Evolutionary conservation across 2,329 filamentous ascomycete genomes (phyloP).

Genomic region (Acarospora socialis): DNA sequence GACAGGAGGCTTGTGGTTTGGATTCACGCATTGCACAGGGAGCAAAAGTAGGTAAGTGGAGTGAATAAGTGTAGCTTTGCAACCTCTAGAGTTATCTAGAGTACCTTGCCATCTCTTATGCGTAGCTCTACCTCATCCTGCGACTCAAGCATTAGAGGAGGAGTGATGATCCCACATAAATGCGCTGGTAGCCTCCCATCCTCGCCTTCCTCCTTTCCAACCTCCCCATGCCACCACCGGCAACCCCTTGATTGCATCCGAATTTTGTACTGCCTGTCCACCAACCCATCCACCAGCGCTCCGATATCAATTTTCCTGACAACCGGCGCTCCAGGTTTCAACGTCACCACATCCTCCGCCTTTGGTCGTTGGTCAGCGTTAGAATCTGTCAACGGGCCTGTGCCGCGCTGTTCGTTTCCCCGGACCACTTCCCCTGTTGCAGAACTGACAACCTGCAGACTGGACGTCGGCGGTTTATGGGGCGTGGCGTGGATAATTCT

Average conservation of each 20-base stretch:
- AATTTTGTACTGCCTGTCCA: constrained; percentile 6
- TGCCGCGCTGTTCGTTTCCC: constrained; percentile 3
- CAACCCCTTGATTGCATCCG: constrained; percentile 4
- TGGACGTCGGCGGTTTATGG: constrained; percentile 3
- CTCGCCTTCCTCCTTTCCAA: constrained; percentile 8
- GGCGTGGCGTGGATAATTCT: constrained; percentile 9
- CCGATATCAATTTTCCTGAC: constrained; percentile 4
- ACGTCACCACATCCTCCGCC: constrained; percentile 5
- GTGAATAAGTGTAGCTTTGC: too few species aligned
- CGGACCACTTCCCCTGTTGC: constrained; percentile 5
- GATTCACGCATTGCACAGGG: too few species aligned
- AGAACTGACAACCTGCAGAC: constrained; percentile 9
- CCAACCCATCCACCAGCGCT: constrained; percentile 4
- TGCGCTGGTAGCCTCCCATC: constrained; percentile 4
- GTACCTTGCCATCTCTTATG: constrained; percentile 7
- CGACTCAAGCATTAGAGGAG: constrained; percentile 8
- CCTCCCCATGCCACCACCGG: constrained; percentile 6
- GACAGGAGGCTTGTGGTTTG: too few species aligned
- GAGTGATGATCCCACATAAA: constrained; percentile 3
- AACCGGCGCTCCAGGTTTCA: constrained; percentile 3
- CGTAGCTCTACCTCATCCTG: constrained; percentile 7
- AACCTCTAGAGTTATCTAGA: too few species aligned
- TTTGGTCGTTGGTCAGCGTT: constrained; percentile 5
- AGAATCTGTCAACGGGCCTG: constrained; percentile 5
- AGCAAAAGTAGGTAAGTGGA: too few species aligned